A percentile compares a stretch with the other conserved stretches of the same genome.
These are phyloP conservation scores for Chloromonas sp. DNA, from an alignment of 163 green algal species.

Conservation along the genomic window DNA sequence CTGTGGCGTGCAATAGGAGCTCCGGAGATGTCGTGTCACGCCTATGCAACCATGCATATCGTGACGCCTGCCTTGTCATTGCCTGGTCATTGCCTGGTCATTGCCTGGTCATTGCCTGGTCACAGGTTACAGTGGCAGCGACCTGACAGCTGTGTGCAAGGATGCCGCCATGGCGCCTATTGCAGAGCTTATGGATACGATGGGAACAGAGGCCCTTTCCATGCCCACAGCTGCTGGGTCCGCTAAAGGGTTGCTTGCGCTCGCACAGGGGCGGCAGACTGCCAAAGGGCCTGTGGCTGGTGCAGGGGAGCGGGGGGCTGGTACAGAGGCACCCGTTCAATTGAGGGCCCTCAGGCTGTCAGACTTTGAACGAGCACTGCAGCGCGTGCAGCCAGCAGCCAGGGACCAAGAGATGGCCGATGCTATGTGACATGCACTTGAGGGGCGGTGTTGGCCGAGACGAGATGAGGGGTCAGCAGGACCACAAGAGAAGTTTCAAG, in stretches of 20 bases:
- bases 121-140: constrained; percentile 55
- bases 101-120: not conserved
- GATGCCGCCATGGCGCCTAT: constrained; percentile 65
- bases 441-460: too few species aligned
- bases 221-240: constrained; percentile 4
- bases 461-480: too few species aligned
- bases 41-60: too few species aligned
- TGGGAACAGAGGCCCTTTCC: not conserved
- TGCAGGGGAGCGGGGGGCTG: not conserved
- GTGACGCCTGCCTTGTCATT: too few species aligned
- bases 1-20: too few species aligned
- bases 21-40: too few species aligned
- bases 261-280: not conserved
- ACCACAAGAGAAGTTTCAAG: too few species aligned
- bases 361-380: constrained; percentile 33
- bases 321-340: not conserved
- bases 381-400: constrained; percentile 21
- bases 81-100: too few species aligned
- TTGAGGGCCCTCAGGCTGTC: constrained; percentile 6
- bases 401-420: constrained; percentile 4
- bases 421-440: not conserved
- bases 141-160: constrained; percentile 56
- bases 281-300: not conserved
- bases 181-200: constrained; percentile 32
- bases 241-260: not conserved